phyloP scores from a whole-genome alignment of 2,329 filamentous ascomycete species.

The Aspergillus calidoustus region DNA sequence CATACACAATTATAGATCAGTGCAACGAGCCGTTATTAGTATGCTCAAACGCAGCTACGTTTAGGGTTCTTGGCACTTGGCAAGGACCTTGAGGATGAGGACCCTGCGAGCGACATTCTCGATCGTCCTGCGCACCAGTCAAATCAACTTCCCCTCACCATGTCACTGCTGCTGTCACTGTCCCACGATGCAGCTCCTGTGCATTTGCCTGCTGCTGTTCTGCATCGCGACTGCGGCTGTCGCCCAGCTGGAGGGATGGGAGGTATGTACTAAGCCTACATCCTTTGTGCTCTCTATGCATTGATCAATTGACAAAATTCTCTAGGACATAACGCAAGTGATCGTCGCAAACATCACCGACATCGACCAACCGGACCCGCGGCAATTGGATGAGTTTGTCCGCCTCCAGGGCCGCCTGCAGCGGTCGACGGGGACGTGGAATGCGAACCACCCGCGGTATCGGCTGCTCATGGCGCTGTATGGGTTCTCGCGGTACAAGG shows the following conservation, averaged over 20 bases:
- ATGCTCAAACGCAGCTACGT: too few species aligned
- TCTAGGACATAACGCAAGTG: slow-evolving; percentile 17
- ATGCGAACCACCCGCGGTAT: slow-evolving; percentile 31
- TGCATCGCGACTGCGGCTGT: neutral
- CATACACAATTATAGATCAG: too few species aligned
- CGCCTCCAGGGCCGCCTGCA: slow-evolving; percentile 25
- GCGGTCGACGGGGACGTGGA: slow-evolving; percentile 22
- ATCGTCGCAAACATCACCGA: slow-evolving; percentile 22
- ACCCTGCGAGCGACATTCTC: neutral
- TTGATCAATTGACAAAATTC: too few species aligned
- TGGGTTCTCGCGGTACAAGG: slow-evolving; percentile 31
- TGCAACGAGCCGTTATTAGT: too few species aligned
- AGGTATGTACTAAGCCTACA: neutral
- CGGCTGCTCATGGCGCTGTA: slow-evolving; percentile 33
- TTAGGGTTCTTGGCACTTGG: slow-evolving; percentile 18
- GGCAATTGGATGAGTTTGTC: slow-evolving; percentile 18
- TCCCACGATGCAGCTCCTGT: neutral
- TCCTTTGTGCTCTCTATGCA: too few species aligned
- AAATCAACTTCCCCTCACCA: neutral
- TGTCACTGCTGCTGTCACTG: neutral
- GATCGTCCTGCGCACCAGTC: too few species aligned
- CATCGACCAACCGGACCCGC: neutral
- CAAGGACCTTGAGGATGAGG: slow-evolving; percentile 27
- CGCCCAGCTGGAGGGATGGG: neutral
- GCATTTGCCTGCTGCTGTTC: neutral